phyloP scores from a whole-genome alignment of 1,284 basidiomycete species.

The Malassezia yamatoensis region DNA sequence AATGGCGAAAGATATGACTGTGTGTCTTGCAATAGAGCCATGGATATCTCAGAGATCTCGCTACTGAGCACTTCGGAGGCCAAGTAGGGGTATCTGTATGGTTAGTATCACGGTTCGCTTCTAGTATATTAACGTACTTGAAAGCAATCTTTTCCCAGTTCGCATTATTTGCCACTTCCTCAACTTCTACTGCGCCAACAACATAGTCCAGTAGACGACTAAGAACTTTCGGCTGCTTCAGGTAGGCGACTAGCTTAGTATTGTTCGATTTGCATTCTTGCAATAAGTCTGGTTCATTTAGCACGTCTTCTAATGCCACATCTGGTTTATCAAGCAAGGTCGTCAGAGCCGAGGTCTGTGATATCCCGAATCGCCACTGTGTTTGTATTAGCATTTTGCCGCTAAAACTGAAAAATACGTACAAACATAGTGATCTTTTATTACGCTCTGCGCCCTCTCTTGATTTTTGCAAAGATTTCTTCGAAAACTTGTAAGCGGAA shows the following conservation, averaged over 20 bases:
- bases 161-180: slow-evolving; percentile 53
- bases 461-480: no score
- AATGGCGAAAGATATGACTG: slow-evolving; percentile 56
- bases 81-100: slow-evolving; percentile 65
- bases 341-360: slow-evolving; percentile 38
- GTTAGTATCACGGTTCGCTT: neutral
- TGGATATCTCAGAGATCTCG: slow-evolving; percentile 87
- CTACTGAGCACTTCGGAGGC: slow-evolving; percentile 91
- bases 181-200: slow-evolving; percentile 68
- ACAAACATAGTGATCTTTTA: slow-evolving; percentile 14
- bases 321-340: slow-evolving; percentile 41
- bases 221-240: slow-evolving; percentile 67
- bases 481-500: no score
- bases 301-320: slow-evolving; percentile 66
- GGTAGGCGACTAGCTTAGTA: slow-evolving; percentile 72
- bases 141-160: slow-evolving; percentile 46
- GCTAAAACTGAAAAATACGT: neutral
- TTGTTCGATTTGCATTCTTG: slow-evolving; percentile 94
- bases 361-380: slow-evolving; percentile 45
- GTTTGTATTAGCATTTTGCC: neutral
- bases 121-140: slow-evolving; percentile 24
- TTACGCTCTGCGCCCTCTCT: no score
- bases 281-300: slow-evolving; percentile 86
- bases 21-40: slow-evolving; percentile 68
- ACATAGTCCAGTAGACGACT: slow-evolving; percentile 71